A percentile compares a stretch with the other conserved stretches of the same genome.
Conservation (phyloP, 148 eudicot genomes). For the Rhododendron ovatum region DNA sequence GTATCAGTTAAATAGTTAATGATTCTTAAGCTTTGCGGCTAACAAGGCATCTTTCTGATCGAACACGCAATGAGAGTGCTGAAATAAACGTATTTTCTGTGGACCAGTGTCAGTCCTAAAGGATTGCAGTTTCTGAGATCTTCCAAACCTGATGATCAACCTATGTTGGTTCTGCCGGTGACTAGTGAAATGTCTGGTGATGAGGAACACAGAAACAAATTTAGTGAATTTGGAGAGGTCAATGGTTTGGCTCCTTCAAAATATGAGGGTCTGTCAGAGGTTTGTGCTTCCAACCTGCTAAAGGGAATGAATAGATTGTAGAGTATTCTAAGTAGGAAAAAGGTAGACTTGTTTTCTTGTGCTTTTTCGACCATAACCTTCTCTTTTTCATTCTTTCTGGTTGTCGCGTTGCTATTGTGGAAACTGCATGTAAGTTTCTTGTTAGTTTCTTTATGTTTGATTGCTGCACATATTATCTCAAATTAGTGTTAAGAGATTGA, state of each 20-base stretch:
- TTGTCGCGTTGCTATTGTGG: not conserved
- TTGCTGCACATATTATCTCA: not conserved
- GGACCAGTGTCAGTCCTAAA: slow-evolving; percentile 59
- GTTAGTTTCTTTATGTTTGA: not conserved
- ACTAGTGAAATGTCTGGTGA: slow-evolving; percentile 44
- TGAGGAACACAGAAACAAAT: slow-evolving; percentile 31
- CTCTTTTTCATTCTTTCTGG: not conserved
- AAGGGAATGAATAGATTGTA: not conserved
- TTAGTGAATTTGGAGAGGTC: slow-evolving; percentile 30
- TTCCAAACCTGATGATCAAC: slow-evolving; percentile 68
- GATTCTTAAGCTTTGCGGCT: not conserved
- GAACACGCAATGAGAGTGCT: slow-evolving; percentile 1
- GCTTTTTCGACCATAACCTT: not conserved
- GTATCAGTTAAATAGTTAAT: not conserved
- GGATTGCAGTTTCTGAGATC: slow-evolving; percentile 63
- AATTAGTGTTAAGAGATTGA: not conserved
- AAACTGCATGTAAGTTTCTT: not conserved
- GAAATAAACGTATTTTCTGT: slow-evolving; percentile 8
- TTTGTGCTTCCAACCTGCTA: slow-evolving; percentile 17
- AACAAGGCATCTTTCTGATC: not conserved
- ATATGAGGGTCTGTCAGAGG: slow-evolving; percentile 58
- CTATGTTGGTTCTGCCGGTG: slow-evolving; percentile 52
- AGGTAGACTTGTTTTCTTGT: not conserved
- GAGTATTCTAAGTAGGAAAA: not conserved
- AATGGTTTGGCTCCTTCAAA: slow-evolving; percentile 27